Evolutionary conservation across 768 basidiomycete genomes (phyloP).

Genomic region (Psilocybe sp.): DNA sequence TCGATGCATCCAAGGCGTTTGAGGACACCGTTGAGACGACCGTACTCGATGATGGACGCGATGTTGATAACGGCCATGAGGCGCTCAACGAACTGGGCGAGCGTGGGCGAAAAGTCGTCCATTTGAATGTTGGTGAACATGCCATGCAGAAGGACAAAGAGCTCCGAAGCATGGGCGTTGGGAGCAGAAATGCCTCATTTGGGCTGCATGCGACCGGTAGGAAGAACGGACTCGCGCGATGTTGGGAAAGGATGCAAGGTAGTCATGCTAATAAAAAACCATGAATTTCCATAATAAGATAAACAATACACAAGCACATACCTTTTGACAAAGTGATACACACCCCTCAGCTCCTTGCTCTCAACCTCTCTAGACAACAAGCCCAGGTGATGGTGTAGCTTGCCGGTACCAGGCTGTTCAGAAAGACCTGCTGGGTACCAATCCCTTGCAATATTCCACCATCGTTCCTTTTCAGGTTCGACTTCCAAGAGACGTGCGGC

Average conservation of each 20-base stretch:
- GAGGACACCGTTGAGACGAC: slow-evolving; percentile 68
- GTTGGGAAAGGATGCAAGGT: slow-evolving; percentile 84
- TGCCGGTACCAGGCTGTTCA: slow-evolving; percentile 90
- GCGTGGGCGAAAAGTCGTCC: slow-evolving; percentile 81
- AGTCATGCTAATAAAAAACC: slow-evolving; percentile 64
- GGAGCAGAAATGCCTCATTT: slow-evolving; percentile 72
- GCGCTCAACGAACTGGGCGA: slow-evolving; percentile 85
- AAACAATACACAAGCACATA: slow-evolving; percentile 23
- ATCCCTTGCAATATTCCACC: slow-evolving; percentile 84
- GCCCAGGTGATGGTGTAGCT: slow-evolving; percentile 92
- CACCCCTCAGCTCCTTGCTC: slow-evolving; percentile 75
- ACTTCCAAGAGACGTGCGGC: slow-evolving; percentile 82
- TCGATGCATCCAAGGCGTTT: slow-evolving; percentile 57
- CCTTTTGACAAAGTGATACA: slow-evolving; percentile 97
- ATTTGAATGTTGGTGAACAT: slow-evolving; percentile 97
- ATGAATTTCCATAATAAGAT: neutral
- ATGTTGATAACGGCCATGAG: slow-evolving; percentile 90
- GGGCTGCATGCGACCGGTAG: slow-evolving; percentile 76
- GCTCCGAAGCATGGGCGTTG: slow-evolving; percentile 68
- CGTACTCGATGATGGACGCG: slow-evolving; percentile 83
- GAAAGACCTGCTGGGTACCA: slow-evolving; percentile 91
- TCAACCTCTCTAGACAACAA: slow-evolving; percentile 81
- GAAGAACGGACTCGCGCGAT: slow-evolving; percentile 86
- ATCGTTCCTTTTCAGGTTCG: slow-evolving; percentile 89
- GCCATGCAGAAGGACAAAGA: slow-evolving; percentile 91